A percentile compares a stretch with the other conserved stretches of the same genome.
These are phyloP conservation scores for Clausena lansium DNA, from an alignment of 345 rosid genomes.

Conservation along the genomic window DNA sequence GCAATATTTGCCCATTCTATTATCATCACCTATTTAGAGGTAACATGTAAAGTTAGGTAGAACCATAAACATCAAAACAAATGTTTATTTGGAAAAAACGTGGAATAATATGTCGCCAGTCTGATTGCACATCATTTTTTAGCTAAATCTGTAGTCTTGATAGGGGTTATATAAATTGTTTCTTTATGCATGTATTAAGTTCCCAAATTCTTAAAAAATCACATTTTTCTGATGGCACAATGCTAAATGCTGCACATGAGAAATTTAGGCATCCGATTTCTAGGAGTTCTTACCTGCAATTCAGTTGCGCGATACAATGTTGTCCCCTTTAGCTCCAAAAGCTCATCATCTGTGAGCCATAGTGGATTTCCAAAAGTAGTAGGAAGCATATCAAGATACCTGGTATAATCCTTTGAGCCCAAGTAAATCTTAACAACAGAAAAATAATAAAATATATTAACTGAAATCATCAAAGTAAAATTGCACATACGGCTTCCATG, in stretches of 20 bases:
- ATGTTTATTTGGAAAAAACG: not conserved
- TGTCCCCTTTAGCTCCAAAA: constrained; percentile 74
- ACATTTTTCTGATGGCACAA: not conserved
- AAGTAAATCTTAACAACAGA: constrained; percentile 14
- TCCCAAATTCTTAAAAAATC: not conserved
- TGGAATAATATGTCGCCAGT: not conserved
- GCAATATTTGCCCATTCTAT: not conserved
- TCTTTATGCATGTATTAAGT: not conserved
- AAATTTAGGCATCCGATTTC: not conserved
- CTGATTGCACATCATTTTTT: not conserved
- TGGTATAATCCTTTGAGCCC: constrained; percentile 21
- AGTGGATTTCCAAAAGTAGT: constrained; percentile 72
- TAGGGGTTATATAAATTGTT: not conserved
- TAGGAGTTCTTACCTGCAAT: constrained; percentile 56
- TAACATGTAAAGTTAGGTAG: not conserved
- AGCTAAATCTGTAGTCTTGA: not conserved
- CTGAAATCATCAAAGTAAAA: not conserved
- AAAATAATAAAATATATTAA: not conserved
- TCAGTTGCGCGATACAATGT: constrained; percentile 69
- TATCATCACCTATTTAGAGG: not conserved
- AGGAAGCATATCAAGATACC: constrained; percentile 96
- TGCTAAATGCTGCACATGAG: not conserved
- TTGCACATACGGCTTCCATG: constrained; percentile 83
- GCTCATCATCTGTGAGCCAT: constrained; percentile 84
- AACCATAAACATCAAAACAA: not conserved